A percentile compares a stretch with the other conserved stretches of the same genome.
phyloP scores from a whole-genome alignment of 2,329 filamentous ascomycete species.

The Alternaria viburni region DNA sequence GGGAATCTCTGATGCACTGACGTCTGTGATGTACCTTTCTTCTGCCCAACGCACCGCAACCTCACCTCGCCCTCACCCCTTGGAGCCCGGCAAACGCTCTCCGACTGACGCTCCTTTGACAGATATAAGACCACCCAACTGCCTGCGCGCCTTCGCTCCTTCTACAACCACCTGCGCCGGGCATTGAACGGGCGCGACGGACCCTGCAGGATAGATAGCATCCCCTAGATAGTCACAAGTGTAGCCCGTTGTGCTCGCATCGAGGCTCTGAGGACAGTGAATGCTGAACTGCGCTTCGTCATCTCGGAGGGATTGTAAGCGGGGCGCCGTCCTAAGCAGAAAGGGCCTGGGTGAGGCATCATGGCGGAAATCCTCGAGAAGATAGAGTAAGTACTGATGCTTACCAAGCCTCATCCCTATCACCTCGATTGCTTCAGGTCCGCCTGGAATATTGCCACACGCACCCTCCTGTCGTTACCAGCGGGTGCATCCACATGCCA shows the following conservation, averaged over 20 bases:
- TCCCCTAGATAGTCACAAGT: slow-evolving; percentile 14
- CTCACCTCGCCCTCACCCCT: not conserved
- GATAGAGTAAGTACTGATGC: slow-evolving; percentile 38
- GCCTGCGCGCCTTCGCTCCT: not conserved
- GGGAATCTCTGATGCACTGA: slow-evolving; percentile 31
- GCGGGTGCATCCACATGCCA: not conserved
- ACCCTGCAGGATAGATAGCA: slow-evolving; percentile 13
- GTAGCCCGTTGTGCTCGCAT: not conserved
- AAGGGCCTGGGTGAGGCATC: slow-evolving; percentile 14
- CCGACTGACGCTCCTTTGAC: slow-evolving; percentile 6
- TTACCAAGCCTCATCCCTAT: not conserved
- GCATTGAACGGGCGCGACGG: slow-evolving; percentile 2
- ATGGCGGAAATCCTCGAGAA: slow-evolving; percentile 45
- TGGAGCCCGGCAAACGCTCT: not conserved
- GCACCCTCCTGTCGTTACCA: not conserved
- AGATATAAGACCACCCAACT: not conserved
- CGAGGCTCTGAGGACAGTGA: slow-evolving; percentile 7
- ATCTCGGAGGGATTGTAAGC: slow-evolving; percentile 5
- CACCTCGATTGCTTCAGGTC: not conserved
- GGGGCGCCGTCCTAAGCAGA: slow-evolving; percentile 6
- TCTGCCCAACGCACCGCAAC: slow-evolving; percentile 9
- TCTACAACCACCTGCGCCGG: not conserved
- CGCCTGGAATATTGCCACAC: not conserved
- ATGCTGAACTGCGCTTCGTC: slow-evolving; percentile 18
- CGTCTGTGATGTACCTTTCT: slow-evolving; percentile 17